Base-by-base conservation (phyloP, 768 basidiomycete genomes). In the Mycena amicta region DNA sequence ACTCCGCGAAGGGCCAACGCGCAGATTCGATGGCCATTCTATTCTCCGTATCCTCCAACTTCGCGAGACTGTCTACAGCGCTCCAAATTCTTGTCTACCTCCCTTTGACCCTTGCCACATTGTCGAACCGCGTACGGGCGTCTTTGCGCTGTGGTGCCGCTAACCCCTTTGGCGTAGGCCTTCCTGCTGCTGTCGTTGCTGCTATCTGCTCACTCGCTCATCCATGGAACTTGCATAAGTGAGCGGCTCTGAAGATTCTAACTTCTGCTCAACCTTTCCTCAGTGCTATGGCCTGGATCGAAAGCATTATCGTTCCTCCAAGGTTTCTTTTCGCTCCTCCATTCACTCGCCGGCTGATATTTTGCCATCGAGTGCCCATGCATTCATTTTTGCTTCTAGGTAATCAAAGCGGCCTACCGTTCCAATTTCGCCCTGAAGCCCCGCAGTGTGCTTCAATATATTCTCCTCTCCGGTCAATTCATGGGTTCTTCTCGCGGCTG, bases 151-250 rank as follows among this genome's bases (percentile, higher is more conserved):
- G 12, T n/a, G 6, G 23, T 13, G 6, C 13, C 27, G 23, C 27
- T 49, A 23, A 45, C 43, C 43, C 6, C 47, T 5, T 12, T 28
- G 47, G 22, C n/a, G 12, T 27, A 49, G 47, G 92, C 92, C 0
- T 94, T 94, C 67, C 84, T 94, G 40, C 76, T 92, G 26, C 84
- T 93, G 31, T 93, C 92, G 11, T 78, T 94, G 20, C 83, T 93
- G 13, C 78, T 93, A 52, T 87, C 88, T 51, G 66, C 82, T 29
- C 92, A 93, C 69, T 85, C 90, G 1, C 79, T 93, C 71, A 84
- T 93, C 47, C 92, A 94, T 78, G 90, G 92, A 55, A 90, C 90
- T 2, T 78, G 93, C 66, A 77, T 84, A 57, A 79, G 90, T 40
- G 64, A 91, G 56, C 90, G 85, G 13, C n/a, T n/a, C 31, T 28